A percentile compares a stretch with the other conserved stretches of the same genome.
Evolutionary conservation across 371 early-diverging fungal species (phyloP).

Genomic region (Apophysomyces ossiformis): DNA sequence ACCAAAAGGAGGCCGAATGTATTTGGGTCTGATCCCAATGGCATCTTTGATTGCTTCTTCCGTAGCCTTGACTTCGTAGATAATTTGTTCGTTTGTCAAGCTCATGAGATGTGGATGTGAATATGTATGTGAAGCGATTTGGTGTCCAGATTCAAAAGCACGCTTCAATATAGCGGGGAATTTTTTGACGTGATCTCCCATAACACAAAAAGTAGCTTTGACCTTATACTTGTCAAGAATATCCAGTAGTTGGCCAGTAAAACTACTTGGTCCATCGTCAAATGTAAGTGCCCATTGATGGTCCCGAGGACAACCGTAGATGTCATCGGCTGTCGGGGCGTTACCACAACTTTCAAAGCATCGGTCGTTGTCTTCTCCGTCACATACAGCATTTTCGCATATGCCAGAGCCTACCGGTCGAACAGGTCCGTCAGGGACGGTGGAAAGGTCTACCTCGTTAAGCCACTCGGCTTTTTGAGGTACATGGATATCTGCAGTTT

Average conservation of each 20-base stretch:
- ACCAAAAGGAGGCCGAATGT: constrained; percentile 66
- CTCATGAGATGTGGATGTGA: constrained; percentile 52
- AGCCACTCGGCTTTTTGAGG: constrained; percentile 56
- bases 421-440: constrained; percentile 25
- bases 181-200: constrained; percentile 53
- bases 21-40: constrained; percentile 61
- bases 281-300: constrained; percentile 54
- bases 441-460: constrained; percentile 53
- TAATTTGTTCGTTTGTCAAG: constrained; percentile 41
- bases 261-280: constrained; percentile 70
- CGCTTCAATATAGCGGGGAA: constrained; percentile 42
- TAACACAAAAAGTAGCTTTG: constrained; percentile 75
- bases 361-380: constrained; percentile 39
- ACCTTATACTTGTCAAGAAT: constrained; percentile 45
- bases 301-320: constrained; percentile 42
- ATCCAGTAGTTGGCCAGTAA: constrained; percentile 58
- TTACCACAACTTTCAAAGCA: constrained; percentile 53
- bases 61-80: constrained; percentile 47
- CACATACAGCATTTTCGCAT: constrained; percentile 39
- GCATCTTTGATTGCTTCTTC: constrained; percentile 50
- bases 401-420: constrained; percentile 46
- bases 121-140: constrained; percentile 61
- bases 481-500: constrained; percentile 40
- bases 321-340: constrained; percentile 28
- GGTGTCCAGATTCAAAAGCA: constrained; percentile 56